Base-by-base conservation (phyloP, 2,329 filamentous ascomycete species). In the Trichoderma sp. region DNA sequence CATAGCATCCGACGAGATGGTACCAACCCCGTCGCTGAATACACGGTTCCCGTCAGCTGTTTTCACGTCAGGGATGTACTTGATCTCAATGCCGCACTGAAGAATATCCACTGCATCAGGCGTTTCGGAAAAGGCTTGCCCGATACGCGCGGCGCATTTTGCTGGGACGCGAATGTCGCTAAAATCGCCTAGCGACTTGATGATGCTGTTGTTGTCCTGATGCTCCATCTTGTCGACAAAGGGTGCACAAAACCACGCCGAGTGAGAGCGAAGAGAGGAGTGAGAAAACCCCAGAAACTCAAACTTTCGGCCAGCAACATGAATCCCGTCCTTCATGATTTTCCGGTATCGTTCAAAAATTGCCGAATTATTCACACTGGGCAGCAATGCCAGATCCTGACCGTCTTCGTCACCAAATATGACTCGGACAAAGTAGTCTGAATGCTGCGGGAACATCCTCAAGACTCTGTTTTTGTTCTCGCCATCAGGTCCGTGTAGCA, bases 11-110 rank as follows among this genome's bases (percentile, higher is more conserved):
- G 75, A 76, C 0, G 93, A 95, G 6, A 96, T 88, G 0, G 89
- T 93, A 0, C 93, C 93, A 1, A 93, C 91, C 1, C 93, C 93
- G 77, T 96, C 93, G 73, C 91, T 94, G 78, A 96, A 97, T 0
- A 90, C 85, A 5, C 90, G 86, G 0, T 80, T 82, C 12, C 86
- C 80, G 36, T 83, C 81, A 0, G 63, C 57, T 2, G 82, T 86
- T 72, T 86, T 83, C 1, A 93, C 82, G 72, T 93, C 90, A 0
- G 78, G 74, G 0, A 90, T 84, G 1, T 73, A 58, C 0, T 73
- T 63, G 6, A 79, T 75, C 1, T 26, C 75, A 67, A 86, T 84
- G 0, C 74, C 73, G 15, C 79, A 75, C 67, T 81, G 80, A 39
- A 80, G 34, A 15, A 91, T 79, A 0, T 84, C 79, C 0, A 95